A percentile compares a stretch with the other conserved stretches of the same genome.
phyloP scores from a whole-genome alignment of 2,329 filamentous ascomycete species.

The Fusarium zealandicum region DNA sequence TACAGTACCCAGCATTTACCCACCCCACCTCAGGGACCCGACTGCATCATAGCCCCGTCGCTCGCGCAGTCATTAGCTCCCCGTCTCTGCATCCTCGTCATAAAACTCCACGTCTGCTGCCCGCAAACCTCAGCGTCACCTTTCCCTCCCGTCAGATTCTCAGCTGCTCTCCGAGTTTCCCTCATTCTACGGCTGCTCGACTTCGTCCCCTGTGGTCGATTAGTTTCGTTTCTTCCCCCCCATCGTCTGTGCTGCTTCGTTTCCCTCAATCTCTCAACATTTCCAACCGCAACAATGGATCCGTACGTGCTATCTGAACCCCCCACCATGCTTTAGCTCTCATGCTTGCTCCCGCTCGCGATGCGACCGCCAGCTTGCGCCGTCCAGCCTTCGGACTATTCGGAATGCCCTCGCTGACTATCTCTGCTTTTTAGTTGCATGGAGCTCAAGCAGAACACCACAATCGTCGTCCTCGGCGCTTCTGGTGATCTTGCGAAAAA shows the following conservation, averaged over 20 bases:
- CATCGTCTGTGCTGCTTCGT: slow-evolving; percentile 12
- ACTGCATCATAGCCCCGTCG: slow-evolving; percentile 44
- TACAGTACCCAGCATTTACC: slow-evolving; percentile 13
- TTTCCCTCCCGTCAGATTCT: slow-evolving; percentile 32
- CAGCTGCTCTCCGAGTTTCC: slow-evolving; percentile 22
- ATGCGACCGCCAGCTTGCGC: slow-evolving; percentile 12
- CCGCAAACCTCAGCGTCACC: slow-evolving; percentile 34
- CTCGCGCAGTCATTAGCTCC: slow-evolving; percentile 40
- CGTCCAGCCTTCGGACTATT: not conserved
- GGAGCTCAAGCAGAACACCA: slow-evolving; percentile 98
- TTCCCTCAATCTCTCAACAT: slow-evolving; percentile 17
- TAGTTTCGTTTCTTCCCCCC: slow-evolving; percentile 3
- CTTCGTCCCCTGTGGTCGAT: slow-evolving; percentile 19
- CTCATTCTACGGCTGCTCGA: slow-evolving; percentile 14
- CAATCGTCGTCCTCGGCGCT: slow-evolving; percentile 94
- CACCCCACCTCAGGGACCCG: slow-evolving; percentile 25
- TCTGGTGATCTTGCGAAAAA: slow-evolving; percentile 99
- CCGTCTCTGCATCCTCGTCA: slow-evolving; percentile 40
- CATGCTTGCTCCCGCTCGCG: slow-evolving; percentile 30
- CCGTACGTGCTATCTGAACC: slow-evolving; percentile 37
- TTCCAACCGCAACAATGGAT: slow-evolving; percentile 37
- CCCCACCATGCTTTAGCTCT: slow-evolving; percentile 38
- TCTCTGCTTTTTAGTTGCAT: slow-evolving; percentile 57
- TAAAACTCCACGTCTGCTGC: slow-evolving; percentile 41
- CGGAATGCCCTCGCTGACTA: slow-evolving; percentile 26